phyloP scores from a whole-genome alignment of 306 rosid species.

The Inga oerstediana region DNA sequence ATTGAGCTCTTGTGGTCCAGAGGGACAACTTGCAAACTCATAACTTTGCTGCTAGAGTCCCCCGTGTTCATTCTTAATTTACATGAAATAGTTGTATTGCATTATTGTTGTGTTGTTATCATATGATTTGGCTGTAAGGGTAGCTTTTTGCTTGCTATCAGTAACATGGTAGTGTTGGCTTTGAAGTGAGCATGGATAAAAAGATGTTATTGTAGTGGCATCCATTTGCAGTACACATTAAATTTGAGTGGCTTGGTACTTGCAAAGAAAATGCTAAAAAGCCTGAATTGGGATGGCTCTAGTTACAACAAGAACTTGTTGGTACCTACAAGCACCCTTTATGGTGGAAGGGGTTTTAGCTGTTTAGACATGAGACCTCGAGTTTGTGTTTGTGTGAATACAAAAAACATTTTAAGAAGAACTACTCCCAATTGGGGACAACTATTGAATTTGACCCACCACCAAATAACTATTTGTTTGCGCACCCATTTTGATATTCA shows the following conservation, averaged over 20 bases:
- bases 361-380: no score
- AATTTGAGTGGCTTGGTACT: background rate
- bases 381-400: no score
- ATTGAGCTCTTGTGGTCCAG: conserved; percentile 18
- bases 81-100: background rate
- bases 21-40: conserved; percentile 23
- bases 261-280: background rate
- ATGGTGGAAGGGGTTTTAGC: no score
- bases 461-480: no score
- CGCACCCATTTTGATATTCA: background rate
- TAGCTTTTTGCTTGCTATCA: conserved; percentile 24
- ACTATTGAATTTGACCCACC: no score
- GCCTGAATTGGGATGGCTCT: background rate
- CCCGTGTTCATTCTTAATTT: conserved; percentile 23
- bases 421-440: no score
- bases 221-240: conserved; percentile 28
- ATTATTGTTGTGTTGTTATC: background rate
- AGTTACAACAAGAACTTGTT: no score
- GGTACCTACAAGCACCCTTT: no score
- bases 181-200: conserved; percentile 21
- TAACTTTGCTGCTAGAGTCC: background rate
- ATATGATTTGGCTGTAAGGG: conserved; percentile 24
- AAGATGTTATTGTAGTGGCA: conserved; percentile 23
- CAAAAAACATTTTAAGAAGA: no score
- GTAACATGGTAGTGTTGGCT: conserved; percentile 18